phyloP scores from a whole-genome alignment of 495 filamentous ascomycete species.

The Pseudevernia furfuracea region DNA sequence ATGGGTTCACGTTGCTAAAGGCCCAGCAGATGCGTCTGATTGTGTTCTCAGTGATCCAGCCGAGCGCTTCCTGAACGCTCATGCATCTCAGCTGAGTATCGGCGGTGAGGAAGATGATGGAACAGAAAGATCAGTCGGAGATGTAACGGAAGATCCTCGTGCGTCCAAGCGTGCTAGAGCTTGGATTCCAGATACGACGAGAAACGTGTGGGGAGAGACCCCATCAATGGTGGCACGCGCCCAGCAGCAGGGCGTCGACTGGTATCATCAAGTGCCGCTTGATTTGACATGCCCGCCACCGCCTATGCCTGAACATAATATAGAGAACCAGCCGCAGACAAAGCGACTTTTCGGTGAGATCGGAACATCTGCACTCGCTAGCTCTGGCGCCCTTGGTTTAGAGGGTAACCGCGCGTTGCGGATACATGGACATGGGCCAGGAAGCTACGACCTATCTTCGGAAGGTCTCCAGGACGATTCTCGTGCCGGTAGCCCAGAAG shows the following conservation, averaged over 20 bases:
- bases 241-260: neutral
- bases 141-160: slow-evolving; percentile 31
- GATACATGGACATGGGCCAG: slow-evolving; percentile 10
- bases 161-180: slow-evolving; percentile 12
- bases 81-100: slow-evolving; percentile 54
- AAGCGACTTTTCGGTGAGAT: slow-evolving; percentile 77
- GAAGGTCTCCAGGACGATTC: slow-evolving; percentile 16
- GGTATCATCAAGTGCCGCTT: neutral
- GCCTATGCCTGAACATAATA: neutral
- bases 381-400: slow-evolving; percentile 45
- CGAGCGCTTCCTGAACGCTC: slow-evolving; percentile 42
- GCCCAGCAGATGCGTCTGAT: slow-evolving; percentile 37
- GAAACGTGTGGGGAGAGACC: neutral
- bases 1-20: slow-evolving; percentile 51
- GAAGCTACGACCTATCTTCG: slow-evolving; percentile 38
- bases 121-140: slow-evolving; percentile 37
- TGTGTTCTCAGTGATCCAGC: slow-evolving; percentile 24
- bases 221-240: neutral
- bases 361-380: slow-evolving; percentile 58
- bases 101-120: slow-evolving; percentile 35
- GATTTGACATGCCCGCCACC: neutral
- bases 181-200: neutral
- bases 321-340: slow-evolving; percentile 24
- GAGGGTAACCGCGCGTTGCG: slow-evolving; percentile 28
- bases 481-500: neutral